A percentile compares a stretch with the other conserved stretches of the same genome.
Conservation (phyloP, 306 rosid genomes). For the Rosa rugosa region DNA sequence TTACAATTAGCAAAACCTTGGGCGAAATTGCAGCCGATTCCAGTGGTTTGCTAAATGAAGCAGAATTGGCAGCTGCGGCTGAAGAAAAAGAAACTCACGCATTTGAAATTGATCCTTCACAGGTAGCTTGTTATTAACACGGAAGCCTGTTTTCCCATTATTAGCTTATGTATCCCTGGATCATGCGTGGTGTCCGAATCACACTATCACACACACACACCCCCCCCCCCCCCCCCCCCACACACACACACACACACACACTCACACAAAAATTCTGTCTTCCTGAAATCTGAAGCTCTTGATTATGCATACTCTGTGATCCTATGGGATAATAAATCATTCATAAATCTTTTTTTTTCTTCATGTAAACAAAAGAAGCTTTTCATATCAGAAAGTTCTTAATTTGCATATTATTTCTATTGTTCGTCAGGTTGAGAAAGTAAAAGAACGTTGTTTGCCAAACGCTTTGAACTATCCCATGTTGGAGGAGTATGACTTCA, state of each 20-base stretch:
- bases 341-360: too few species aligned
- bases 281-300: slow-evolving; percentile 1
- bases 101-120: slow-evolving; percentile 78
- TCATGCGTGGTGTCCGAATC: not conserved
- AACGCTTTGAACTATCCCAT: slow-evolving; percentile 92
- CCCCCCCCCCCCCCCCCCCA: not conserved
- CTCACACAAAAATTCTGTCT: too few species aligned
- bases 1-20: slow-evolving; percentile 77
- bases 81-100: slow-evolving; percentile 92
- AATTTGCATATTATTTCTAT: slow-evolving; percentile 3
- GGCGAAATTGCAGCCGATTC: slow-evolving; percentile 73
- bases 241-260: too few species aligned
- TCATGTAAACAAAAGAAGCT: too few species aligned
- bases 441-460: slow-evolving; percentile 94
- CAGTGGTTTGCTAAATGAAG: slow-evolving; percentile 76
- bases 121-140: slow-evolving; percentile 47
- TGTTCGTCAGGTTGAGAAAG: slow-evolving; percentile 82
- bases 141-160: slow-evolving; percentile 4
- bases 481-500: slow-evolving; percentile 98
- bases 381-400: not conserved
- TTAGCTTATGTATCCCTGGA: not conserved
- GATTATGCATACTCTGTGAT: not conserved
- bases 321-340: not conserved
- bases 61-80: slow-evolving; percentile 83
- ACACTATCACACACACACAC: not conserved